phyloP scores from a whole-genome alignment of 352 stramenopile species.

The Phytophthora melonis region DNA sequence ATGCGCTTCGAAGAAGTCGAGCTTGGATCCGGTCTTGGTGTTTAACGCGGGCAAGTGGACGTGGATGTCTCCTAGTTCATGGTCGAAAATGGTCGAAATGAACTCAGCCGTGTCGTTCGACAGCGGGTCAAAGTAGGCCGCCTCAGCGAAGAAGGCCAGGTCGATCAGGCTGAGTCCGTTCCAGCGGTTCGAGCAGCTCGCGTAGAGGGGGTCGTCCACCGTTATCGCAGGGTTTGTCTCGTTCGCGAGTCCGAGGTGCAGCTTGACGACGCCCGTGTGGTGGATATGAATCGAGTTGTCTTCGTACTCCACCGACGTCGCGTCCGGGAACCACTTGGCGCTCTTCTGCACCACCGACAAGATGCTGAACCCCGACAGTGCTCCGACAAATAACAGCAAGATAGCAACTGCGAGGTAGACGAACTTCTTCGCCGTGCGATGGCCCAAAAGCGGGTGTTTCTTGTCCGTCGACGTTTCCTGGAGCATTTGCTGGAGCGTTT shows the following conservation, averaged over 20 bases:
- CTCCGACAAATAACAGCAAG: conserved; percentile 73
- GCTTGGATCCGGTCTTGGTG: conserved; percentile 84
- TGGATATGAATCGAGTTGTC: conserved; percentile 82
- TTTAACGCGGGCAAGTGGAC: conserved; percentile 78
- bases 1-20: conserved; percentile 87
- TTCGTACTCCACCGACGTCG: conserved; percentile 72
- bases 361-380: conserved; percentile 82
- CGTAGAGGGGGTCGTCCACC: conserved; percentile 66
- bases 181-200: conserved; percentile 82
- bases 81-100: conserved; percentile 72
- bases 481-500: conserved; percentile 74
- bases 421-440: conserved; percentile 67
- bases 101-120: conserved; percentile 79
- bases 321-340: conserved; percentile 73
- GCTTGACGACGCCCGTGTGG: conserved; percentile 86
- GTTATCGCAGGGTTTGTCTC: conserved; percentile 48
- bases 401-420: conserved; percentile 70
- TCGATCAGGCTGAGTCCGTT: conserved; percentile 82
- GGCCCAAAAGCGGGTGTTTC: conserved; percentile 55
- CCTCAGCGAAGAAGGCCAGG: conserved; percentile 86
- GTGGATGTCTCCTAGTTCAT: conserved; percentile 51
- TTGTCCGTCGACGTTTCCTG: conserved; percentile 58
- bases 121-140: conserved; percentile 90
- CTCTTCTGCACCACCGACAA: conserved; percentile 72
- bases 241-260: conserved; percentile 77